phyloP scores from a whole-genome alignment of 805 yeast species.

The Starmerella sp. region DNA sequence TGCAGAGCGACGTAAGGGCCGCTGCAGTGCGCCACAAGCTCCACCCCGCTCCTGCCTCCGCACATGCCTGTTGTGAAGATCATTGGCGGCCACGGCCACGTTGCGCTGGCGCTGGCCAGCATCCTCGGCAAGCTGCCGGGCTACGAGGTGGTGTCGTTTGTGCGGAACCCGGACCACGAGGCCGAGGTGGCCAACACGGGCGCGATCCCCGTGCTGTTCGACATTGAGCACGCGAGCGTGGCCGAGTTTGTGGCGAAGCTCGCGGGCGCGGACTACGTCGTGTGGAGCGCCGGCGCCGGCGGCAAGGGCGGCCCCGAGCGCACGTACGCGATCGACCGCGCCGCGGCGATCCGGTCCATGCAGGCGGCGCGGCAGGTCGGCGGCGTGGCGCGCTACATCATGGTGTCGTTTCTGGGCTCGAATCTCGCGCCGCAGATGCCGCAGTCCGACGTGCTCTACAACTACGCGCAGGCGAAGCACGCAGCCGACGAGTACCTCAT shows the following conservation, averaged over 20 bases:
- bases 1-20: no score
- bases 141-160: slow-evolving; percentile 32
- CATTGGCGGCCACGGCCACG: slow-evolving; percentile 53
- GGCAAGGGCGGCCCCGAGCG: slow-evolving; percentile 38
- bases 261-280: slow-evolving; percentile 43
- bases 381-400: slow-evolving; percentile 36
- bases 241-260: slow-evolving; percentile 34
- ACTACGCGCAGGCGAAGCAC: slow-evolving; percentile 50
- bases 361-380: slow-evolving; percentile 42
- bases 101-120: slow-evolving; percentile 40
- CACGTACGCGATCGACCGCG: slow-evolving; percentile 46
- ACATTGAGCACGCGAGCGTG: slow-evolving; percentile 28
- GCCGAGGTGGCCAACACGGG: slow-evolving; percentile 33
- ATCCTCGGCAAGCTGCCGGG: slow-evolving; percentile 26
- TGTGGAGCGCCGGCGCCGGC: slow-evolving; percentile 53
- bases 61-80: slow-evolving; percentile 31
- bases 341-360: slow-evolving; percentile 46
- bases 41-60: not conserved
- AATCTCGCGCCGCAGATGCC: slow-evolving; percentile 37
- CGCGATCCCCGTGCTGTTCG: slow-evolving; percentile 30
- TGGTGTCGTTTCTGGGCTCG: slow-evolving; percentile 48
- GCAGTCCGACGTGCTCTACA: slow-evolving; percentile 32
- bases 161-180: slow-evolving; percentile 39
- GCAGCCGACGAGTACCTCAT: slow-evolving; percentile 44
- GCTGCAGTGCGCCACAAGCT: not conserved